phyloP scores from a whole-genome alignment of 441 rosid genomes.

The Caryocar brasiliense region DNA sequence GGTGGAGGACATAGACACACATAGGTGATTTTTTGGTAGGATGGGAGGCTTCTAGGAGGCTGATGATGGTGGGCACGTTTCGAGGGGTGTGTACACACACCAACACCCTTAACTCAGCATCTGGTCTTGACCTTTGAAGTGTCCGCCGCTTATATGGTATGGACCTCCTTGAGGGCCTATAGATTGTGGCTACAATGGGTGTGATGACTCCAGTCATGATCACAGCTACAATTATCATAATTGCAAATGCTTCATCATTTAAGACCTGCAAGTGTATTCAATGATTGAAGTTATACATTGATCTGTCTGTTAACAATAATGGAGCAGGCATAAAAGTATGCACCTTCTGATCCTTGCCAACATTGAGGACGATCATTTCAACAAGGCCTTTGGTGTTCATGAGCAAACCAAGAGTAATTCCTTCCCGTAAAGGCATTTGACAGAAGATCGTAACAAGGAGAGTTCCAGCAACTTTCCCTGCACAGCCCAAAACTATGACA shows the following conservation, averaged over 20 bases:
- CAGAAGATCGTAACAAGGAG: slow-evolving; percentile 40
- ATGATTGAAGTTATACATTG: neutral
- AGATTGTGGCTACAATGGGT: slow-evolving; percentile 49
- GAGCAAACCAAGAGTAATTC: slow-evolving; percentile 70
- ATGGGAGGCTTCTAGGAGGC: slow-evolving; percentile 74
- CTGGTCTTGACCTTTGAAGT: slow-evolving; percentile 59
- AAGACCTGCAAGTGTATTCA: slow-evolving; percentile 37
- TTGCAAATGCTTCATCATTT: slow-evolving; percentile 65
- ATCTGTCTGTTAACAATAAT: neutral
- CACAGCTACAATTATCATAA: slow-evolving; percentile 74
- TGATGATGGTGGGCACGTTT: slow-evolving; percentile 79
- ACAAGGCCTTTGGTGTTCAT: slow-evolving; percentile 92
- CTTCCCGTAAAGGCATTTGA: slow-evolving; percentile 73
- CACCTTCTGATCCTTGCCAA: slow-evolving; percentile 87
- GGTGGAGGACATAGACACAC: slow-evolving; percentile 64
- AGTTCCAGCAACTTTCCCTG: slow-evolving; percentile 72
- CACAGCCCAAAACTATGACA: slow-evolving; percentile 46
- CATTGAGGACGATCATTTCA: slow-evolving; percentile 87
- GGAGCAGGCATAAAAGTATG: neutral
- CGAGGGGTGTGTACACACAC: slow-evolving; percentile 79
- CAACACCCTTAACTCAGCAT: slow-evolving; percentile 53
- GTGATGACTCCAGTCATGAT: slow-evolving; percentile 66
- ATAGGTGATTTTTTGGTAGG: slow-evolving; percentile 75
- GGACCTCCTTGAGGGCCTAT: slow-evolving; percentile 56
- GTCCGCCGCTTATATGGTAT: slow-evolving; percentile 63